These are phyloP conservation scores for Tuber umbilicatum DNA, from an alignment of 495 filamentous ascomycete species.

Conservation along the genomic window DNA sequence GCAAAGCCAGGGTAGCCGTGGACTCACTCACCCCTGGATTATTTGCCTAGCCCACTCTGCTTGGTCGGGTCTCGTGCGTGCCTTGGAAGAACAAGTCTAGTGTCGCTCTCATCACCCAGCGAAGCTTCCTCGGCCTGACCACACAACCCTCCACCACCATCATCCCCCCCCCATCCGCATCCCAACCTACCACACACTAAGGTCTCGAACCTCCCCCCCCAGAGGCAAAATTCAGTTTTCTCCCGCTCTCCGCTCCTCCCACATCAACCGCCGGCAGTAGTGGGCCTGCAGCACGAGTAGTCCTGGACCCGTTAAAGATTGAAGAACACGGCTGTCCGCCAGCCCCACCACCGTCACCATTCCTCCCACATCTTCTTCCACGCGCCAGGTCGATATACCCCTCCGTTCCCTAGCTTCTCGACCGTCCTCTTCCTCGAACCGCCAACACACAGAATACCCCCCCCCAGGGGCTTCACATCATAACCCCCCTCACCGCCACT, in stretches of 20 bases:
- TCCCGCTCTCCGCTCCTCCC: conserved; percentile 33
- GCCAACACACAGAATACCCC: conserved; percentile 42
- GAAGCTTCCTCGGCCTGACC: conserved; percentile 12
- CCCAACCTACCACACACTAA: conserved; percentile 16
- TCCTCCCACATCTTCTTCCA: conserved; percentile 49
- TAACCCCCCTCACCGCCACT: conserved; percentile 42
- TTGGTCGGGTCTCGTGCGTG: conserved; percentile 19
- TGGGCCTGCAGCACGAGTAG: conserved; percentile 21
- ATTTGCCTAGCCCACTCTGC: background rate
- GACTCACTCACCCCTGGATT: background rate
- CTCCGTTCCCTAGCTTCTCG: conserved; percentile 51
- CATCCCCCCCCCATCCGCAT: conserved; percentile 7
- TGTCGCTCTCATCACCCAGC: conserved; percentile 11
- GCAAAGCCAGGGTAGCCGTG: conserved; percentile 9
- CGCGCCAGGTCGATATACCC: conserved; percentile 58
- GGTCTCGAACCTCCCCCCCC: conserved; percentile 16
- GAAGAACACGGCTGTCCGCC: conserved; percentile 46
- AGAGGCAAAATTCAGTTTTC: conserved; percentile 18
- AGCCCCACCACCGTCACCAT: conserved; percentile 55
- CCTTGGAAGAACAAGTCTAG: conserved; percentile 17
- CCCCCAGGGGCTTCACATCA: conserved; percentile 27
- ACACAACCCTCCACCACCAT: conserved; percentile 25
- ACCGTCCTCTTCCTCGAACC: conserved; percentile 44
- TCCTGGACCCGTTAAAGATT: conserved; percentile 30
- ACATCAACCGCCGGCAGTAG: conserved; percentile 26